phyloP scores from a whole-genome alignment of 371 early-diverging fungal genomes.

The Mucor indicus region DNA sequence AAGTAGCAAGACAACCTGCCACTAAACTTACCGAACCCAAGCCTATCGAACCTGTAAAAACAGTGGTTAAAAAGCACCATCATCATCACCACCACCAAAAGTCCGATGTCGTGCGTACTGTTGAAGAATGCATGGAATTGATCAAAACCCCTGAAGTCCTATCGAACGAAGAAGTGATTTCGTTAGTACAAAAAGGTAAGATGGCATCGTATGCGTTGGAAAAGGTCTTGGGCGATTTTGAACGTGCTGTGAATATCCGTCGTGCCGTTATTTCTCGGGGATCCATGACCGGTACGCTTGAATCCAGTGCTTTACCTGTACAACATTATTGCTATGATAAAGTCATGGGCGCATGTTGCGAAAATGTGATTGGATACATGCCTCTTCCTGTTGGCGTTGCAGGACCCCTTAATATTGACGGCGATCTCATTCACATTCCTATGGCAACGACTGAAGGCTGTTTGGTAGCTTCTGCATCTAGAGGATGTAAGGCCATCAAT shows the following conservation, averaged over 20 bases:
- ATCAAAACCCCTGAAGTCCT: conserved; percentile 44
- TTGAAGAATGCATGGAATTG: conserved; percentile 64
- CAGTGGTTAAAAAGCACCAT: conserved; percentile 6
- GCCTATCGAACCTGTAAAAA: conserved; percentile 9
- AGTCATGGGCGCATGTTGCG: conserved; percentile 93
- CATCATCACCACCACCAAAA: not conserved
- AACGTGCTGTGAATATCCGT: conserved; percentile 85
- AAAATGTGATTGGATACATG: conserved; percentile 95
- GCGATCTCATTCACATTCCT: conserved; percentile 76
- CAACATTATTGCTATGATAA: conserved; percentile 85
- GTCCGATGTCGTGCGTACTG: conserved; percentile 45
- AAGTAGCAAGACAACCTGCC: conserved; percentile 59
- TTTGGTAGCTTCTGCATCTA: conserved; percentile 92
- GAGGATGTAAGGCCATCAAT: conserved; percentile 96
- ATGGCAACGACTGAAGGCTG: conserved; percentile 98
- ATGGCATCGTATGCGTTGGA: conserved; percentile 85
- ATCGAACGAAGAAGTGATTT: conserved; percentile 74
- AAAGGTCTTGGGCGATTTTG: conserved; percentile 69
- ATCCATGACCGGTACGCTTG: conserved; percentile 64
- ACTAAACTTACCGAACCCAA: conserved; percentile 22
- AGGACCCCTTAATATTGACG: conserved; percentile 78
- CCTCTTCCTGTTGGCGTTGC: conserved; percentile 95
- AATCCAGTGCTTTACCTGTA: conserved; percentile 69
- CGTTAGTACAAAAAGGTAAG: conserved; percentile 68
- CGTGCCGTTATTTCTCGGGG: conserved; percentile 73